Evolutionary conservation across 306 rosid genomes (phyloP), one percentile per base, ranked within the genome.

Genomic region (Pterocarpus santalinus): DNA sequence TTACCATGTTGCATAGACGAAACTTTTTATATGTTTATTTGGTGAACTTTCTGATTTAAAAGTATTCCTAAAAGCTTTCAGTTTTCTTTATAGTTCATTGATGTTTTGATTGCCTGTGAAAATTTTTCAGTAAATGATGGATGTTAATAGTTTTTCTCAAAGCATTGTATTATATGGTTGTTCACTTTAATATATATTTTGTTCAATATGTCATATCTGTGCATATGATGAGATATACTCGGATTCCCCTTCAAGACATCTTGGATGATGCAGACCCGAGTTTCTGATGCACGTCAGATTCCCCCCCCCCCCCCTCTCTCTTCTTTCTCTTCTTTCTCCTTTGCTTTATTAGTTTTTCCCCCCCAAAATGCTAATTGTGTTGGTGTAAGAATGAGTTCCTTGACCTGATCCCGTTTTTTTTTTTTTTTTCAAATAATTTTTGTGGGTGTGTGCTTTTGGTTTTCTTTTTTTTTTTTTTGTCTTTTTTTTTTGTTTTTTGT

Each of bases 181-280:
- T 72, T 17, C 22, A 32, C 34, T 52, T 55, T 5, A 5, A 5
- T 22, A 1, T 11, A 7, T 9, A 1, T 2, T 13, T 33, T 13
- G 2, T 55, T 61, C 3, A 5, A 2, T 47, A 13, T 34, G 7
- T n/a, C 36, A 1, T 5, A 17, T 57, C 30, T 43, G 53, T 64
- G 90, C 83, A 75, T 64, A 80, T 83, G 92, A 88, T 6, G 94
- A 90, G 65, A 38, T 84, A 78, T 82, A 78, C 92, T 90, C 87
- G 90, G 94, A 87, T 92, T 92, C 94, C 92, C 90, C 91, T 86
- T 86, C 93, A 89, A 75, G 91, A 77, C 86, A 65, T 81, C 47
- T 5, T 72, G 93, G 80, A 84, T 89, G 97, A 83, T 91, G 98
- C 85, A 84, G 72, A 69, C 72, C 76, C 89, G 92, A 90, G 97